These are phyloP conservation scores for Dendrobium huoshanense DNA, from an alignment of 106 monocot species.

Conservation along the genomic window DNA sequence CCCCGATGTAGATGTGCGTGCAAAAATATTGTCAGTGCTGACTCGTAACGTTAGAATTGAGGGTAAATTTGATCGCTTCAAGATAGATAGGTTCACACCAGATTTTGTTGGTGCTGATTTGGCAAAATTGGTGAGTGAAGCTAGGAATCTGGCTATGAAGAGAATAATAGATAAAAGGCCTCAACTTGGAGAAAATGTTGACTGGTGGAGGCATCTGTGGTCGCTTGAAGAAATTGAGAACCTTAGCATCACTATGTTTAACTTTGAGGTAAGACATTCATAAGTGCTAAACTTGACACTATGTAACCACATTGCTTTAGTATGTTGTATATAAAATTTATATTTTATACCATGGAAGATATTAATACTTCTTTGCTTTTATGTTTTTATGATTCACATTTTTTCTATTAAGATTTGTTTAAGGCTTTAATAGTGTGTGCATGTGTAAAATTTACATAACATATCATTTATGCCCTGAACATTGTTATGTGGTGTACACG, in stretches of 20 bases:
- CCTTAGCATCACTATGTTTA: conserved; percentile 58
- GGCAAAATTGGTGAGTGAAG: conserved; percentile 66
- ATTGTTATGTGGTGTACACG: background rate
- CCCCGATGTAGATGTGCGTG: conserved; percentile 75
- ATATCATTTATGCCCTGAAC: background rate
- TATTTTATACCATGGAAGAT: background rate
- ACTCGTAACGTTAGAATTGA: conserved; percentile 51
- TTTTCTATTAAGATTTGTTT: background rate
- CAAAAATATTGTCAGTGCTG: conserved; percentile 56
- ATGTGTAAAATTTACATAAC: background rate
- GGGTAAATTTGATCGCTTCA: conserved; percentile 56
- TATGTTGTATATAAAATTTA: background rate
- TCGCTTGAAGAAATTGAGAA: conserved; percentile 57
- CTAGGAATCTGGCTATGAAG: conserved; percentile 85
- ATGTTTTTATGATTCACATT: background rate
- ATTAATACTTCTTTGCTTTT: background rate
- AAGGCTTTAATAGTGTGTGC: background rate
- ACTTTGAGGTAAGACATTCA: conserved; percentile 79
- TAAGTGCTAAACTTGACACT: background rate
- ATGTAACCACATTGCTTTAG: background rate
- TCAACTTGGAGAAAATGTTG: conserved; percentile 25
- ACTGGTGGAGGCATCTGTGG: conserved; percentile 77
- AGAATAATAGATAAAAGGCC: conserved; percentile 58
- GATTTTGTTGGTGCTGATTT: conserved; percentile 97
- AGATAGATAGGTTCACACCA: conserved; percentile 75